These are phyloP conservation scores for Kodamaea hsintzibuensis DNA, from an alignment of 805 yeast species.

Conservation along the genomic window DNA sequence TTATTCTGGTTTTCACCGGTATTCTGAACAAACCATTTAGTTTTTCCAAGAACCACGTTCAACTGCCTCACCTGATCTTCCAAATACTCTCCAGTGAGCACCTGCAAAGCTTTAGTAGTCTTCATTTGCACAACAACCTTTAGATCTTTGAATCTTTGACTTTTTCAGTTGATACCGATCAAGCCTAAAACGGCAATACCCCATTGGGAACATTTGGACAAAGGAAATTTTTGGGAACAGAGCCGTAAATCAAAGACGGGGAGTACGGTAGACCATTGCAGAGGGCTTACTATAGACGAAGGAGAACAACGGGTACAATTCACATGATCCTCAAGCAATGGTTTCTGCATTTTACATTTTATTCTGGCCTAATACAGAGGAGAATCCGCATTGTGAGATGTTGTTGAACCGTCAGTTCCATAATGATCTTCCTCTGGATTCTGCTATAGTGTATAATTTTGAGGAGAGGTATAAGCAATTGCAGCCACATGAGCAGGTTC, in stretches of 20 bases:
- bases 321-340: conserved; percentile 20
- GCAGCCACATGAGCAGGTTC: conserved; percentile 28
- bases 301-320: background rate
- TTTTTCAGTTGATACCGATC: background rate
- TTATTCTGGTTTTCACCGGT: background rate
- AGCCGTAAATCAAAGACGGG: background rate
- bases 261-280: background rate
- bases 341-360: conserved; percentile 40
- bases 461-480: conserved; percentile 22
- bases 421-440: conserved; percentile 29
- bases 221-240: background rate
- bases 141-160: background rate
- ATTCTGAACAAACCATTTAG: conserved; percentile 7
- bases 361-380: conserved; percentile 33
- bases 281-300: background rate
- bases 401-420: conserved; percentile 37
- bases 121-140: background rate
- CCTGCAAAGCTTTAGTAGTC: background rate
- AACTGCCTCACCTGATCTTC: conserved; percentile 12
- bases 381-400: conserved; percentile 29
- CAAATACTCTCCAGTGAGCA: conserved; percentile 9
- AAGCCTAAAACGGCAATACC: background rate
- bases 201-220: background rate
- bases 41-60: conserved; percentile 8
- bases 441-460: conserved; percentile 25